A percentile compares a stretch with the other conserved stretches of the same genome.
These are phyloP conservation scores for Trichophyton rubrum DNA, from an alignment of 2,329 filamentous ascomycete genomes.

Conservation along the genomic window DNA sequence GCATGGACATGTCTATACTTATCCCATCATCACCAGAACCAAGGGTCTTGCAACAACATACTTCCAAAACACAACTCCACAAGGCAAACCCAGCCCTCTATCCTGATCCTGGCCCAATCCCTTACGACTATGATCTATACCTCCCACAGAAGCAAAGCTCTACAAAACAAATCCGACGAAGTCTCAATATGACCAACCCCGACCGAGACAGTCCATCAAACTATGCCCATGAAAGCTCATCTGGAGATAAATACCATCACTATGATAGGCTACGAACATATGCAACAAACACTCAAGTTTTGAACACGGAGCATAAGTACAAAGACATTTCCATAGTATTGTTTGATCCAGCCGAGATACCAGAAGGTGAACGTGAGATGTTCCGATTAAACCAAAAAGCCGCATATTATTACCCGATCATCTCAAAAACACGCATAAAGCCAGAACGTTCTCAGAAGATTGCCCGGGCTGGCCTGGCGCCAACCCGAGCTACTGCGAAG, in stretches of 20 bases:
- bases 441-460: conserved; percentile 35
- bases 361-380: conserved; percentile 9
- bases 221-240: conserved; percentile 35
- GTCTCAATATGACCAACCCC: conserved; percentile 42
- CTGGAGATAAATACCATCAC: conserved; percentile 38
- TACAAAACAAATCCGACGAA: conserved; percentile 42
- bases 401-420: conserved; percentile 52
- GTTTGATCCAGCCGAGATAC: conserved; percentile 36
- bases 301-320: conserved; percentile 41
- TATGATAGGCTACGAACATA: conserved; percentile 49
- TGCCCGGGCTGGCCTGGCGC: conserved; percentile 29
- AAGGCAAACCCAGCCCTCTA: conserved; percentile 39
- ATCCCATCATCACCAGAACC: conserved; percentile 41
- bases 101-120: conserved; percentile 41
- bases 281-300: conserved; percentile 43
- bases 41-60: conserved; percentile 35
- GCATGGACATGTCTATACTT: conserved; percentile 47
- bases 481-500: conserved; percentile 27
- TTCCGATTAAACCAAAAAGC: conserved; percentile 34
- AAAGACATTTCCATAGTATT: conserved; percentile 47
- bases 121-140: conserved; percentile 49
- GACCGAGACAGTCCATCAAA: conserved; percentile 41
- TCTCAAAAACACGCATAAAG: conserved; percentile 45
- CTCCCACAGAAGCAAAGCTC: conserved; percentile 39
- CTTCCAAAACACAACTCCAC: conserved; percentile 37